Evolutionary conservation across 306 rosid genomes (phyloP), one percentile per base, ranked within the genome.

Genomic region (Quercus agrifolia): DNA sequence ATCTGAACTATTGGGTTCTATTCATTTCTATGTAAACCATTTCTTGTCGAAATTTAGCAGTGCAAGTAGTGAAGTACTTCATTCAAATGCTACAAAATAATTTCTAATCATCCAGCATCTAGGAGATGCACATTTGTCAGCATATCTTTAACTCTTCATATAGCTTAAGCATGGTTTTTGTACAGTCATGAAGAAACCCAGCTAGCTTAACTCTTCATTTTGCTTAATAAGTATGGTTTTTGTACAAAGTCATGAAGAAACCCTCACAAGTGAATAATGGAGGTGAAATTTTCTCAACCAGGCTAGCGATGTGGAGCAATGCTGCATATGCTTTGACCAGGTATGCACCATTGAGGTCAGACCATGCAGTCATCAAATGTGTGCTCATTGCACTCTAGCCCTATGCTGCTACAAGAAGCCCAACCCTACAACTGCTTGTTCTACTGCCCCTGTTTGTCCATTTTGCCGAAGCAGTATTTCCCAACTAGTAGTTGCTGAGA

Each of bases 351-450:
- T 94, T 64, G 97, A 92, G 88, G 92, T 94, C 35, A 82, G 83
- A 70, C 97, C 97, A 27, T 94, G 98, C 61, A 86, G 92, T 80
- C 98, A 94, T 88, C 96, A 89, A 89, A 94, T 94, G 98, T 94
- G 98, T 78, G 97, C 97, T 17, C 88, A 87, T 80, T 94, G 98
- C 78, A 90, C 91, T 33, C 87, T 94, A 31, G 92, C 98, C 19
- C 87, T 94, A 28, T 94, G 98, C 85, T 94, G 97, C 86, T 90
- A 92, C 86, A 94, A 92, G 87, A 94, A 94, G 84, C 94, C 92
- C 25, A 81, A 88, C 80, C 87, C 86, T 5, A 77, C 85, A 49
- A 76, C 89, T 61, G 35, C 85, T 31, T 78, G 85, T 77, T 63
- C 87, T 52, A 64, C 87, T 0, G 88, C 86, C 79, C 97, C 97